Percentiles rank a stretch among this genome's conserved stretches.
These are phyloP conservation scores for grape (Vitis vinifera) DNA, from an alignment of 164 flowering plant genomes.

Conservation along the genomic window DNA sequence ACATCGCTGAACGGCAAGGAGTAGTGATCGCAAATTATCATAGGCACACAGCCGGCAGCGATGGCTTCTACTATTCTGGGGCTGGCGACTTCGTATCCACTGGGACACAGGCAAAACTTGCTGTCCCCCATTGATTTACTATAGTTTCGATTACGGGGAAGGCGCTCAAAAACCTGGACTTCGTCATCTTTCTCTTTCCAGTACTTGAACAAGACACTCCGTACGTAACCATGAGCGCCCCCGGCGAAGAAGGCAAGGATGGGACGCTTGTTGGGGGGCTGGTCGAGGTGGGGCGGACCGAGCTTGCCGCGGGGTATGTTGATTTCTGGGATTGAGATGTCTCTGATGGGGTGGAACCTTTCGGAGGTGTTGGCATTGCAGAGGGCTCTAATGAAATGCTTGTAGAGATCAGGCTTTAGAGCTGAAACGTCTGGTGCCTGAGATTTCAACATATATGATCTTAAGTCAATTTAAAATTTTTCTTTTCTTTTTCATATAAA, in stretches of 20 bases:
- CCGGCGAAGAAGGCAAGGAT: constrained; percentile 60
- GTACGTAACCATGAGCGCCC: constrained; percentile 39
- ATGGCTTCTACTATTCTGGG: constrained; percentile 45
- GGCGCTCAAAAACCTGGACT: constrained; percentile 33
- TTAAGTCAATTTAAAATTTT: no score
- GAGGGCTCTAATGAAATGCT: constrained; percentile 36
- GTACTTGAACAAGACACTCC: constrained; percentile 23
- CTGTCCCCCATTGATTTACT: constrained; percentile 24
- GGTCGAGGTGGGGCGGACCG: constrained; percentile 8
- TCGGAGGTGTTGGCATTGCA: constrained; percentile 45
- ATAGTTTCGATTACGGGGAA: constrained; percentile 24
- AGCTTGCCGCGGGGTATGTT: constrained; percentile 23
- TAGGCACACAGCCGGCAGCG: constrained; percentile 39
- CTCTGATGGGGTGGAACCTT: constrained; percentile 35
- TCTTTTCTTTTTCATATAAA: no score
- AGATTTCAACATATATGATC: background rate
- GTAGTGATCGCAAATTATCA: constrained; percentile 34
- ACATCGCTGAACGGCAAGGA: constrained; percentile 59
- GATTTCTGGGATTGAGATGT: constrained; percentile 45
- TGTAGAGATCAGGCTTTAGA: constrained; percentile 32
- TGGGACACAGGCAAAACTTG: constrained; percentile 60
- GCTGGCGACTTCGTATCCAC: constrained; percentile 63
- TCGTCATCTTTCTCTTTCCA: constrained; percentile 42
- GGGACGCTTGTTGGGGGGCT: constrained; percentile 16
- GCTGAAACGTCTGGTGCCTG: constrained; percentile 35